Percentiles rank a stretch among this genome's conserved stretches.
phyloP scores from a whole-genome alignment of 805 yeast genomes.

The Suhomyces canberraensis region DNA sequence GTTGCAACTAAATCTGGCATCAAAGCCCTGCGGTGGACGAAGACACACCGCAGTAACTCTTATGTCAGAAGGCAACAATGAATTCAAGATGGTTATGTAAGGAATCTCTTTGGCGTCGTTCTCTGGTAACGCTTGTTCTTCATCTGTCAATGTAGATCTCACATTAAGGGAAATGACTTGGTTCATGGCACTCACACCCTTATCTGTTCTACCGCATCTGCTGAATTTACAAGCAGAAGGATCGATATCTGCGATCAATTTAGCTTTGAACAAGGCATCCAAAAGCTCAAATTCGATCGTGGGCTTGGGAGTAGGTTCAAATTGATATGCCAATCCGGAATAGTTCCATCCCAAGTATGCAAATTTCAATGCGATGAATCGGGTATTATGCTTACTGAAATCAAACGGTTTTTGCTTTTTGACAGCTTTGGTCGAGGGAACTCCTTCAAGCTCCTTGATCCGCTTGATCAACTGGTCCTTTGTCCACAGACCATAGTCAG shows the following conservation, averaged over 20 bases:
- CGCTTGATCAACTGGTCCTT: constrained; percentile 59
- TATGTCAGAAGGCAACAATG: constrained; percentile 76
- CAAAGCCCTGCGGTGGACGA: constrained; percentile 78
- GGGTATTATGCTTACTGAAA: constrained; percentile 55
- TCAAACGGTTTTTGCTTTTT: constrained; percentile 51
- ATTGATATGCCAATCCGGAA: constrained; percentile 84
- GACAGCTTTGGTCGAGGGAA: not conserved
- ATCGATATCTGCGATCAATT: constrained; percentile 57
- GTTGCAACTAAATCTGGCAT: constrained; percentile 90
- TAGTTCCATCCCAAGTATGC: constrained; percentile 94
- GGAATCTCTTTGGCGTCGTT: constrained; percentile 71
- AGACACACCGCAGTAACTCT: constrained; percentile 78
- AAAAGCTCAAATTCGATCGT: constrained; percentile 81
- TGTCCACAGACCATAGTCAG: constrained; percentile 59
- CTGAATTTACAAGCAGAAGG: constrained; percentile 70
- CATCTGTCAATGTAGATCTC: constrained; percentile 61
- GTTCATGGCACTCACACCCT: constrained; percentile 95
- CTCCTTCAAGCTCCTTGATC: constrained; percentile 53
- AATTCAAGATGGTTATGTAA: constrained; percentile 72
- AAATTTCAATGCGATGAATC: constrained; percentile 78
- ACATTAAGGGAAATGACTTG: constrained; percentile 83
- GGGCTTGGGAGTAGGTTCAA: constrained; percentile 70
- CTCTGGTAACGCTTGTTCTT: constrained; percentile 55
- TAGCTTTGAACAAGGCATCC: constrained; percentile 66
- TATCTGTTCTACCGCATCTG: constrained; percentile 92